These are phyloP conservation scores for Cordyceps pruinosa DNA, from an alignment of 2,329 filamentous ascomycete genomes.

Conservation along the genomic window DNA sequence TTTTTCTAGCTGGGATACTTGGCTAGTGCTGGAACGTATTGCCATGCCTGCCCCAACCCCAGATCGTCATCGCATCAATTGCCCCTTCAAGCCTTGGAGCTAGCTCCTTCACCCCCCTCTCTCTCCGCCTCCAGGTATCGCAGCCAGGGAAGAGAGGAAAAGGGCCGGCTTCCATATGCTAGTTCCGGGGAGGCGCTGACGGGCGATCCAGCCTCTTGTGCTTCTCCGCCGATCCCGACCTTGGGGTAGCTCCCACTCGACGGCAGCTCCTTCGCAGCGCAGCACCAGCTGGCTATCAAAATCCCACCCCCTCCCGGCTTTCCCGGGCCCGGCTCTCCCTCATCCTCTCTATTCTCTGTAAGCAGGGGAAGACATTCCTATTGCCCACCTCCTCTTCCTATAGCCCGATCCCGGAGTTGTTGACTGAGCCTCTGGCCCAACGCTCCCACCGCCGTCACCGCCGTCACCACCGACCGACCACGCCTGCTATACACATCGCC, in stretches of 20 bases:
- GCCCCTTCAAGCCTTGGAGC: background rate
- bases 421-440: conserved; percentile 2
- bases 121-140: background rate
- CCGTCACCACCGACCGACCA: background rate
- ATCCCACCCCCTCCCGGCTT: conserved; percentile 2
- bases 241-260: conserved; percentile 1
- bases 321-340: background rate
- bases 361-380: background rate
- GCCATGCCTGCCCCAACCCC: no score
- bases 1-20: no score
- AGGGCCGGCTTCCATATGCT: background rate
- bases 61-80: background rate
- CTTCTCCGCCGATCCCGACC: background rate
- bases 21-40: no score
- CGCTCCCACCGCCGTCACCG: background rate
- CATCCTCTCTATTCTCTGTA: background rate
- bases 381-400: background rate
- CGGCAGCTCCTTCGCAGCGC: background rate
- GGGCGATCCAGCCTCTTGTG: conserved; percentile 5
- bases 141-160: no score
- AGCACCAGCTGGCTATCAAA: background rate
- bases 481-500: no score
- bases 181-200: background rate
- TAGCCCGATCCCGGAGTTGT: background rate
- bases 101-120: background rate